Conservation (phyloP, 495 filamentous ascomycete genomes). For the Platismatia glauca region DNA sequence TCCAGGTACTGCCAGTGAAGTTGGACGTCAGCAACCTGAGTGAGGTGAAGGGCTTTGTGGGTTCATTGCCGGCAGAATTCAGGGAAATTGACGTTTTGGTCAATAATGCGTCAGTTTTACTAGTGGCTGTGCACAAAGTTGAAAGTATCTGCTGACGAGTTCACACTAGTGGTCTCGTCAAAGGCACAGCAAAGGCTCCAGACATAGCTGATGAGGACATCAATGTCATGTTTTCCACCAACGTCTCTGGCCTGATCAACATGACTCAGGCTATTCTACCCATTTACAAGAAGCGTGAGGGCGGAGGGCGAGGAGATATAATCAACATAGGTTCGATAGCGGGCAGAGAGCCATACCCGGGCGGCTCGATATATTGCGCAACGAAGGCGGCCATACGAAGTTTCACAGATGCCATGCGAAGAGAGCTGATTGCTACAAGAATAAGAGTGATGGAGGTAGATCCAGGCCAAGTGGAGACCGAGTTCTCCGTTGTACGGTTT, state of each 20-base stretch:
- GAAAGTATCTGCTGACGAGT: background rate
- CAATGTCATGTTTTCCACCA: slow-evolving; percentile 79
- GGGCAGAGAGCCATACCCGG: slow-evolving; percentile 79
- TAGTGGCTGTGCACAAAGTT: background rate
- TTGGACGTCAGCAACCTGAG: slow-evolving; percentile 79
- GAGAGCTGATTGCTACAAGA: slow-evolving; percentile 77
- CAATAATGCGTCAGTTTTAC: slow-evolving; percentile 79
- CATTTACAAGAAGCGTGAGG: slow-evolving; percentile 68
- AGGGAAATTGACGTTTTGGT: slow-evolving; percentile 82
- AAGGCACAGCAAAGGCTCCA: slow-evolving; percentile 78
- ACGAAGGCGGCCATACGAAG: slow-evolving; percentile 86
- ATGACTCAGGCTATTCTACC: slow-evolving; percentile 91
- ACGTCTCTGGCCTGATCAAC: slow-evolving; percentile 89
- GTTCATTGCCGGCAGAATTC: slow-evolving; percentile 68
- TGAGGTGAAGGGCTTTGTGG: slow-evolving; percentile 68
- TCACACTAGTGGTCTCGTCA: slow-evolving; percentile 64
- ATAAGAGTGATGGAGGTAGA: slow-evolving; percentile 90
- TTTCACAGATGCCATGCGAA: slow-evolving; percentile 83
- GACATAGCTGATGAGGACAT: slow-evolving; percentile 78
- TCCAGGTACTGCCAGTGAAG: slow-evolving; percentile 70
- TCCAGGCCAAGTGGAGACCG: slow-evolving; percentile 96
- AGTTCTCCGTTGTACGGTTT: slow-evolving; percentile 91
- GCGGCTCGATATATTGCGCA: slow-evolving; percentile 93
- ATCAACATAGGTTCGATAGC: slow-evolving; percentile 97
- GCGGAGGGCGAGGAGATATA: slow-evolving; percentile 82